A percentile compares a stretch with the other conserved stretches of the same genome.
phyloP scores from a whole-genome alignment of 108 stramenopile genomes.

The Skeletonema tropicum region DNA sequence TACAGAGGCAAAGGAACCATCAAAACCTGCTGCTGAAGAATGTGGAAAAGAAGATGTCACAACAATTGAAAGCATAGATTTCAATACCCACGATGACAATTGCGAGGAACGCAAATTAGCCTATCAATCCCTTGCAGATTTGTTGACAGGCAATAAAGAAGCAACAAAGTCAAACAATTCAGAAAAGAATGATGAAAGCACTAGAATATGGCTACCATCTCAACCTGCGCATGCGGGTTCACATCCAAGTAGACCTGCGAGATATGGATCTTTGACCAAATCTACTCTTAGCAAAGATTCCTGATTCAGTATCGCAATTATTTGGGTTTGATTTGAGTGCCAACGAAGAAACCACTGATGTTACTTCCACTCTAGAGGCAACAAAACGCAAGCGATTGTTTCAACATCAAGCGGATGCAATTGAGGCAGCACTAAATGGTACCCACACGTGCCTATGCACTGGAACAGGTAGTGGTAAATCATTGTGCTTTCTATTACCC shows the following conservation, averaged over 20 bases:
- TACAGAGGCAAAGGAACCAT: background rate
- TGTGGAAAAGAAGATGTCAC: background rate
- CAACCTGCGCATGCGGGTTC: constrained; percentile 76
- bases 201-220: constrained; percentile 40
- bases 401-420: constrained; percentile 84
- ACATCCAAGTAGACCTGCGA: constrained; percentile 58
- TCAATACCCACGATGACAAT: background rate
- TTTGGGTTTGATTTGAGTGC: constrained; percentile 19
- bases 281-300: constrained; percentile 36
- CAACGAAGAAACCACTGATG: background rate
- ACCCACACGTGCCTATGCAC: constrained; percentile 84
- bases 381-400: constrained; percentile 51
- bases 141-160: background rate
- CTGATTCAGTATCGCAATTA: constrained; percentile 17
- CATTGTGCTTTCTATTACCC: constrained; percentile 82
- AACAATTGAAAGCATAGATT: constrained; percentile 4
- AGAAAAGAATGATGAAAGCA: background rate
- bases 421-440: constrained; percentile 64
- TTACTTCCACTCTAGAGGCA: background rate
- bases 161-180: background rate
- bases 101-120: constrained; percentile 15
- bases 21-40: constrained; percentile 1
- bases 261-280: constrained; percentile 36
- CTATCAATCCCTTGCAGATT: background rate
- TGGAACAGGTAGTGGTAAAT: constrained; percentile 91